Conservation (phyloP, 371 early-diverging fungal genomes). For the Mucor mucedo region DNA sequence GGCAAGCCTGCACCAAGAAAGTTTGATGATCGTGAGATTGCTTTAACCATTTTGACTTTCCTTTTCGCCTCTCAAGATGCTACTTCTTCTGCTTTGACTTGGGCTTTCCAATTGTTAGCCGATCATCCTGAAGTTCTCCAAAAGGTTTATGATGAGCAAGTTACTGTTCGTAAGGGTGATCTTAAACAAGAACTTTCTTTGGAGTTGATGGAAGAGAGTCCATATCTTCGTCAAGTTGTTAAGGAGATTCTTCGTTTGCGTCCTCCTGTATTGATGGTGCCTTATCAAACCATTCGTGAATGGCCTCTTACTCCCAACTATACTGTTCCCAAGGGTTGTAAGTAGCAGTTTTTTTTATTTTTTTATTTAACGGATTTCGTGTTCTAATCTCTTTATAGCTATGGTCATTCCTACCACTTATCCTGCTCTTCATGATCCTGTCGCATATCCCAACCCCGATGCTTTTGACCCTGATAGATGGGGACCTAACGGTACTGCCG, state of each 20-base stretch:
- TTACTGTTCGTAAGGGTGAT: conserved; percentile 38
- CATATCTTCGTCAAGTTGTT: conserved; percentile 53
- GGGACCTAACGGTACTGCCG: conserved; percentile 42
- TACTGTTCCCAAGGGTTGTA: conserved; percentile 51
- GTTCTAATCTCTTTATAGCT: conserved; percentile 18
- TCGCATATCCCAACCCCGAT: conserved; percentile 43
- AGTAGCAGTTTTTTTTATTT: conserved; percentile 6
- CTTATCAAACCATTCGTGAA: conserved; percentile 53
- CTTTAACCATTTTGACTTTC: conserved; percentile 55
- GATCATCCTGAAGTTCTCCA: conserved; percentile 56
- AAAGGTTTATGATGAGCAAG: conserved; percentile 50
- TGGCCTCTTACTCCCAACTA: conserved; percentile 50
- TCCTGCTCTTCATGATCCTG: conserved; percentile 47
- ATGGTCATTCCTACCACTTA: conserved; percentile 50
- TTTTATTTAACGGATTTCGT: neutral
- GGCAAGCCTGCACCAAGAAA: conserved; percentile 50
- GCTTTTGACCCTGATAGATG: conserved; percentile 46
- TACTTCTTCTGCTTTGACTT: conserved; percentile 58
- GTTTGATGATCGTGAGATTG: conserved; percentile 54
- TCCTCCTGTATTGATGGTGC: conserved; percentile 60
- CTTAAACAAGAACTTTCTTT: conserved; percentile 35
- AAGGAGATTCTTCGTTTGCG: conserved; percentile 56
- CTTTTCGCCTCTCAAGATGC: conserved; percentile 60
- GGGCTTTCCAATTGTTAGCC: conserved; percentile 57
- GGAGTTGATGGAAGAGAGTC: conserved; percentile 50